Evolutionary conservation across 2,329 filamentous ascomycete genomes (phyloP), one percentile per base, ranked within the genome.

Genomic region (Fusarium guadeloupense): DNA sequence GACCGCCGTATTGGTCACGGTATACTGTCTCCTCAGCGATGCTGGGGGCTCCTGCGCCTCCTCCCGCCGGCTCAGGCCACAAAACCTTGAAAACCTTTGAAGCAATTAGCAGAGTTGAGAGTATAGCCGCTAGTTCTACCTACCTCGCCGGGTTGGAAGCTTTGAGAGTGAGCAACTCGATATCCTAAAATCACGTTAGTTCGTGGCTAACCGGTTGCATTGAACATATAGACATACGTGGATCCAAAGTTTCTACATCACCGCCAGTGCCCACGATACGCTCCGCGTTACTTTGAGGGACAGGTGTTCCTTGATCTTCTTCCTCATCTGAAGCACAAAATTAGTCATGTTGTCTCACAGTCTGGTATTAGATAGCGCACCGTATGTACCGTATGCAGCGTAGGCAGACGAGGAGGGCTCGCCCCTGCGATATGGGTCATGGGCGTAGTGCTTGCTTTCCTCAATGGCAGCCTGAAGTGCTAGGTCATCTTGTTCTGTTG

Each of bases 31-130:
- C 72, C 20, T 70, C 75, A 8, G 73, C 76, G 7, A 77, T 68
- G 10, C 71, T 74, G 1, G 69, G 63, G 4, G 71, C 50, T 33
- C 63, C 66, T 10, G 74, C 73, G 13, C 72, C 71, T 17, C 69
- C 59, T 45, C 70, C 62, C 9, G 82, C 83, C 0, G 83, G 83
- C 41, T 86, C 83, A 9, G 79, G 77, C 83, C 83, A 86, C 16
- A 81, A 69, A 3, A 84, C 77, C 64, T 85, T 86, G 71, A 85
- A 83, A 16, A 86, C 80, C 82, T 84, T 50, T 17, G 3, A 3
- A 20, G 16, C 6, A 28, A 55, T 53, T 38, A 38, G 34, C 8
- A 39, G 33, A 28, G 9, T 57, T 44, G 14, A 12, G 13, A 7
- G 9, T 23, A 30, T 16, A 14, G n/a, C 9, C 13, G 10, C 8